Evolutionary conservation across 495 filamentous ascomycete genomes (phyloP).

Genomic region (Mycothermus thermophilus): DNA sequence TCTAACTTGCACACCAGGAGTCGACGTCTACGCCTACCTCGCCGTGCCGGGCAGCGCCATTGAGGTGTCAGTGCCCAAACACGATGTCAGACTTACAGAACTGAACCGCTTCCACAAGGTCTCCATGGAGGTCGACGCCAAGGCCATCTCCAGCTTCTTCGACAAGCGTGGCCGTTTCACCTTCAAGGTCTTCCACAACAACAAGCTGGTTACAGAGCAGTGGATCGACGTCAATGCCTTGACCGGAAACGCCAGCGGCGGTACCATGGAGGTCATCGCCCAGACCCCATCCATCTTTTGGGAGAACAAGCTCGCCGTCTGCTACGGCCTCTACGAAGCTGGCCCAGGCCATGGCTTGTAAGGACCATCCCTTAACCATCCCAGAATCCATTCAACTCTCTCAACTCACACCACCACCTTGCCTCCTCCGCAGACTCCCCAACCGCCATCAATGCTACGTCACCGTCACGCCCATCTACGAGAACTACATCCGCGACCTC

Average conservation of each 20-base stretch:
- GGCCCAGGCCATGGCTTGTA: conserved; percentile 32
- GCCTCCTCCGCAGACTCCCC: conserved; percentile 21
- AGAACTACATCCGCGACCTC: conserved; percentile 33
- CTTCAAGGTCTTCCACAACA: conserved; percentile 30
- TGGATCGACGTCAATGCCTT: conserved; percentile 35
- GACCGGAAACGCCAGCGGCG: conserved; percentile 32
- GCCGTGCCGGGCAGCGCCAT: conserved; percentile 28
- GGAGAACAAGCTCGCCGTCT: conserved; percentile 20
- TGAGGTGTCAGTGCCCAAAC: conserved; percentile 32
- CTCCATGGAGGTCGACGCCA: conserved; percentile 33
- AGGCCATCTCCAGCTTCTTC: conserved; percentile 29
- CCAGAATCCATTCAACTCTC: too few species aligned
- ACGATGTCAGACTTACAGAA: conserved; percentile 19
- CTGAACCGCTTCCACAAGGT: conserved; percentile 24
- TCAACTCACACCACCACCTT: too few species aligned
- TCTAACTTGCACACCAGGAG: too few species aligned
- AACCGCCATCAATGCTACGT: conserved; percentile 40
- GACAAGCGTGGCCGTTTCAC: conserved; percentile 34
- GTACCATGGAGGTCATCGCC: conserved; percentile 34
- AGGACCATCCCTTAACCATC: too few species aligned
- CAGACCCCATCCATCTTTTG: conserved; percentile 28
- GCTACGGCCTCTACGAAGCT: conserved; percentile 40
- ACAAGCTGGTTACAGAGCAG: conserved; percentile 23
- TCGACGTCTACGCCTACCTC: conserved; percentile 35
- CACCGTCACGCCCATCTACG: conserved; percentile 31